Percentiles rank a stretch among this genome's conserved stretches.
These are phyloP conservation scores for Vigna mungo DNA, from an alignment of 306 rosid species.

Conservation along the genomic window DNA sequence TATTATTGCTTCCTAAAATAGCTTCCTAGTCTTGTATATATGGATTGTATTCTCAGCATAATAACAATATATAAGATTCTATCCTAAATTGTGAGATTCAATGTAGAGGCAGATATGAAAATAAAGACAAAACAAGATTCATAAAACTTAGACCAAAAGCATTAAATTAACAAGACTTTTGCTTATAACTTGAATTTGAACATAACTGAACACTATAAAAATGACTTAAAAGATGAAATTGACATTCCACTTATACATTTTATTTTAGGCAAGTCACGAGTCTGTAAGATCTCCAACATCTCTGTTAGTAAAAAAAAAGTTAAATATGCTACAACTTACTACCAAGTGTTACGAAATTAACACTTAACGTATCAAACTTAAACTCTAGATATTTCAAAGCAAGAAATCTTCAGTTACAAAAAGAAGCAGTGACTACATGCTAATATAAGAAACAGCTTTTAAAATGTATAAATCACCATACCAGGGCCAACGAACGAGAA, in stretches of 20 bases:
- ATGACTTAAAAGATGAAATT: background rate
- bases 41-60: no score
- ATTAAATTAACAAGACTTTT: constrained; percentile 20
- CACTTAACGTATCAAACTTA: background rate
- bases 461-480: constrained; percentile 33
- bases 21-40: no score
- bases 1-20: no score
- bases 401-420: constrained; percentile 12
- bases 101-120: constrained; percentile 17
- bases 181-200: background rate
- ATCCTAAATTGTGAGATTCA: background rate
- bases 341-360: background rate
- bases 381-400: constrained; percentile 11
- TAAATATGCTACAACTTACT: constrained; percentile 22
- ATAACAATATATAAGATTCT: no score
- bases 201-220: background rate
- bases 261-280: no score
- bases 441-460: constrained; percentile 32
- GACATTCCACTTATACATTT: background rate
- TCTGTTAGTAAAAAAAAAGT: constrained; percentile 17
- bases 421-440: constrained; percentile 35
- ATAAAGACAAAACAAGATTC: constrained; percentile 17
- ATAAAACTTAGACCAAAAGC: constrained; percentile 1
- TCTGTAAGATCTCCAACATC: background rate
- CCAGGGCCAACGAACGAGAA: constrained; percentile 90